Evolutionary conservation across 169 alveolate species (phyloP).

Genomic region (Cyclospora cayetanensis): DNA sequence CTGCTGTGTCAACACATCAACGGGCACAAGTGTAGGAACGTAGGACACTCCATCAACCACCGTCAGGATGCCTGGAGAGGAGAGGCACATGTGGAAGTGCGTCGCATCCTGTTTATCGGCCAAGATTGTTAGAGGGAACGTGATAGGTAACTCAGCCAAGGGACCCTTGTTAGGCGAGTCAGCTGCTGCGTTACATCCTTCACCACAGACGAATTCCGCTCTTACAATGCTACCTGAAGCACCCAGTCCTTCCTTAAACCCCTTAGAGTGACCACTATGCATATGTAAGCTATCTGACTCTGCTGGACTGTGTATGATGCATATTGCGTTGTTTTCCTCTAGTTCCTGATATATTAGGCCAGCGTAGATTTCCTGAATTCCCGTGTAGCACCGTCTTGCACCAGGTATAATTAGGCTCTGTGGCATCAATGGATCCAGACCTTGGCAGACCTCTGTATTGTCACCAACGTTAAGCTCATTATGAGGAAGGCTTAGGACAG

Average conservation of each 20-base stretch:
- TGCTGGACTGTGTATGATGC: constrained; percentile 29
- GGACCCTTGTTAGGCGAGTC: no score
- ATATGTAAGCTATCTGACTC: not conserved
- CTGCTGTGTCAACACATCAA: constrained; percentile 34
- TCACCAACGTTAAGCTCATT: not conserved
- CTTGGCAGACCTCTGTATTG: not conserved
- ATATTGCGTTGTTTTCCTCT: constrained; percentile 42
- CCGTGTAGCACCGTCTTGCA: constrained; percentile 31
- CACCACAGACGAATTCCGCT: no score
- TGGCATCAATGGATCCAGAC: not conserved
- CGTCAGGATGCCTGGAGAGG: constrained; percentile 50
- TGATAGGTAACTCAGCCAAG: not conserved
- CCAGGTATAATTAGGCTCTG: not conserved
- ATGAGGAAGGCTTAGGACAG: not conserved
- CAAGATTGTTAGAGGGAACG: constrained; percentile 41
- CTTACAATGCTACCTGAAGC: no score
- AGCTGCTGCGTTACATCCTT: no score
- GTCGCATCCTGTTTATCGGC: constrained; percentile 60
- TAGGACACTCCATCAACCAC: constrained; percentile 47
- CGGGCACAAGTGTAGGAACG: constrained; percentile 13
- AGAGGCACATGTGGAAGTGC: constrained; percentile 51
- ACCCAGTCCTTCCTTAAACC: no score
- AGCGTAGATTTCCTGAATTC: constrained; percentile 49
- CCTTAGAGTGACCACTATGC: not conserved
- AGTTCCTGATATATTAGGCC: constrained; percentile 54